A percentile compares a stretch with the other conserved stretches of the same genome.
phyloP scores from a whole-genome alignment of 441 rosid species.

The Arabidopsis lyrata region DNA sequence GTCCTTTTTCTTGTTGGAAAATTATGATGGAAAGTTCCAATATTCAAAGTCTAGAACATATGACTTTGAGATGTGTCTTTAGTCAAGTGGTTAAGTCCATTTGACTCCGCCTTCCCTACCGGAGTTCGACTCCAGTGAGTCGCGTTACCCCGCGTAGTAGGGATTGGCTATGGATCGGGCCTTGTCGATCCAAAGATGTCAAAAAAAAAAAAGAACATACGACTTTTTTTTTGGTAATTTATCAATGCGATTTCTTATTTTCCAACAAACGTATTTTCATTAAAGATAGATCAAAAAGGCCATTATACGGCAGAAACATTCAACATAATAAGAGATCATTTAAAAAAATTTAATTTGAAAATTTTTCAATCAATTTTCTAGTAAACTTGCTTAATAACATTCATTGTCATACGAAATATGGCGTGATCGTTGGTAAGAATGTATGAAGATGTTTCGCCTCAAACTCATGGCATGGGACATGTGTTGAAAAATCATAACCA shows the following conservation, averaged over 20 bases:
- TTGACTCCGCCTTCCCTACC: no score
- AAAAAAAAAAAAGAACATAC: no score
- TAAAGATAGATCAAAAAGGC: background rate
- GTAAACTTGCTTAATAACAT: conserved; percentile 1
- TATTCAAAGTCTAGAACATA: background rate
- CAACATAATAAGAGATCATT: background rate
- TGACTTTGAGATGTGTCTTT: no score
- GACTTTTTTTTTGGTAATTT: background rate
- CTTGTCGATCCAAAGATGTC: no score
- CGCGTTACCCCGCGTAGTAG: no score
- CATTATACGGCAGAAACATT: background rate
- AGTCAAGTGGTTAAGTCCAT: no score
- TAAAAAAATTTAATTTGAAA: background rate
- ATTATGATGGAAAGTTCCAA: conserved; percentile 28
- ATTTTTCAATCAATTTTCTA: background rate
- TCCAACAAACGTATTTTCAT: background rate
- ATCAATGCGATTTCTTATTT: background rate
- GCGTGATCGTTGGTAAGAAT: background rate
- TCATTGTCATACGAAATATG: background rate
- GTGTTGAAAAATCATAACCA: background rate
- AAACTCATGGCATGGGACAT: conserved; percentile 19
- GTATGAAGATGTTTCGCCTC: conserved; percentile 1
- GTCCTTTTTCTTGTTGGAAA: conserved; percentile 40
- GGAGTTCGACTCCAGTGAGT: no score
- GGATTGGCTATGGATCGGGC: no score